phyloP scores from a whole-genome alignment of 2,329 filamentous ascomycete genomes.

The Sphaerulina vaccinii region DNA sequence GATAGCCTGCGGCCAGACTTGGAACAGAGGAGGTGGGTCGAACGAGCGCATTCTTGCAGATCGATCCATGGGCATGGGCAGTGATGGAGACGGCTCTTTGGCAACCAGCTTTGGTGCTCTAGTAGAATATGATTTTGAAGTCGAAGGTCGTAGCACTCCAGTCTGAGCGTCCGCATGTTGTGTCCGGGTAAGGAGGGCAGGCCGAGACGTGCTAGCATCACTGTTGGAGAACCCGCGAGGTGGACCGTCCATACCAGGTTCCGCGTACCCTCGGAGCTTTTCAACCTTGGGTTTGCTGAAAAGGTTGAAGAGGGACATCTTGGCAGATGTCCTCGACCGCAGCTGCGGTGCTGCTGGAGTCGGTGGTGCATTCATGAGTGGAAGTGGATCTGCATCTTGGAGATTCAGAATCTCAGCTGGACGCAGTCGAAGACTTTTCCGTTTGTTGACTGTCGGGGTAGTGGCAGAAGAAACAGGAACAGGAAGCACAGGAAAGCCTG shows the following conservation, averaged over 20 bases:
- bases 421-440: conserved; percentile 24
- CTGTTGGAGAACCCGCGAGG: conserved; percentile 15
- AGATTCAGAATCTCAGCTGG: conserved; percentile 20
- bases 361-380: conserved; percentile 18
- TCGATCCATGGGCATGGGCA: conserved; percentile 16
- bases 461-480: conserved; percentile 14
- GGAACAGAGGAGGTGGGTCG: conserved; percentile 70
- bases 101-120: conserved; percentile 5
- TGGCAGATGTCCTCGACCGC: conserved; percentile 28
- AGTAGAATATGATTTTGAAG: conserved; percentile 16
- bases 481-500: neutral
- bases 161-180: conserved; percentile 9
- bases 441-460: conserved; percentile 16
- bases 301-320: conserved; percentile 51
- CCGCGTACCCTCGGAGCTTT: conserved; percentile 47
- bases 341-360: conserved; percentile 19
- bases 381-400: conserved; percentile 25
- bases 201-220: conserved; percentile 2
- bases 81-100: conserved; percentile 14
- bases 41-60: conserved; percentile 30
- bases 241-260: conserved; percentile 39
- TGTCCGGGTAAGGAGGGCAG: neutral
- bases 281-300: conserved; percentile 53
- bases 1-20: conserved; percentile 80
- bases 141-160: conserved; percentile 16